Conservation (phyloP, 1,284 basidiomycete species). For the Farysia itapuensis region DNA sequence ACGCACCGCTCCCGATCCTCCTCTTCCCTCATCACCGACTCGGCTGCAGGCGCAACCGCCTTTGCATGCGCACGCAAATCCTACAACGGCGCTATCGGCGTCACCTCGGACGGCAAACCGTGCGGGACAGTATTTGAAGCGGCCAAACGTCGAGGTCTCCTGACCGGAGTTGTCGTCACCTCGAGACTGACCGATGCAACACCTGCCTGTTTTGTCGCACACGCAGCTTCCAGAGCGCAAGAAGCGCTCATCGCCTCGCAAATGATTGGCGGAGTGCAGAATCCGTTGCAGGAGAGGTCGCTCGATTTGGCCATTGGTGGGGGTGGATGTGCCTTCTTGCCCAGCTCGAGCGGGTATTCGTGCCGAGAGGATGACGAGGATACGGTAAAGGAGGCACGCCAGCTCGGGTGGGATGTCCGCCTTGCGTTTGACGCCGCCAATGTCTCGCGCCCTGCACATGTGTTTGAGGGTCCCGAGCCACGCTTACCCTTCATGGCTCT, state of each 20-base stretch:
- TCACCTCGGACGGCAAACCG: conserved; percentile 43
- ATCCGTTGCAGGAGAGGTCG: conserved; percentile 28
- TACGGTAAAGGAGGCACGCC: conserved; percentile 40
- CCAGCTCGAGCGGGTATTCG: conserved; percentile 41
- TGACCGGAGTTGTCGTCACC: conserved; percentile 60
- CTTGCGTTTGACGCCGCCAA: conserved; percentile 23
- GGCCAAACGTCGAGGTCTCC: conserved; percentile 56
- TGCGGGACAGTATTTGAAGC: conserved; percentile 61
- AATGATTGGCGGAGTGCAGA: conserved; percentile 23
- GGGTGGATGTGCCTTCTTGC: conserved; percentile 59
- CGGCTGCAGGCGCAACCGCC: conserved; percentile 60
- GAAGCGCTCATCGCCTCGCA: conserved; percentile 39
- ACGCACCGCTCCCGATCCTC: conserved; percentile 55
- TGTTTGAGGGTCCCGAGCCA: conserved; percentile 4
- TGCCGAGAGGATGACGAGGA: conserved; percentile 58
- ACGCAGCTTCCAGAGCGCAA: conserved; percentile 46
- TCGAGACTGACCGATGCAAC: conserved; percentile 55
- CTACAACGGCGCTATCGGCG: conserved; percentile 60
- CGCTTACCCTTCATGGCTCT: conserved; percentile 43
- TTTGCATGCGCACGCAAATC: conserved; percentile 59
- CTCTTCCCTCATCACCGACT: conserved; percentile 60
- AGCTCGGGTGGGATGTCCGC: conserved; percentile 43
- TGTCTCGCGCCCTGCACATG: conserved; percentile 2
- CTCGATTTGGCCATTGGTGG: conserved; percentile 61
- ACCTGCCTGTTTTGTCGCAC: conserved; percentile 60